Evolutionary conservation across 2,329 filamentous ascomycete species (phyloP), one percentile per base, ranked within the genome.

Genomic region (Alternaria arbusti): DNA sequence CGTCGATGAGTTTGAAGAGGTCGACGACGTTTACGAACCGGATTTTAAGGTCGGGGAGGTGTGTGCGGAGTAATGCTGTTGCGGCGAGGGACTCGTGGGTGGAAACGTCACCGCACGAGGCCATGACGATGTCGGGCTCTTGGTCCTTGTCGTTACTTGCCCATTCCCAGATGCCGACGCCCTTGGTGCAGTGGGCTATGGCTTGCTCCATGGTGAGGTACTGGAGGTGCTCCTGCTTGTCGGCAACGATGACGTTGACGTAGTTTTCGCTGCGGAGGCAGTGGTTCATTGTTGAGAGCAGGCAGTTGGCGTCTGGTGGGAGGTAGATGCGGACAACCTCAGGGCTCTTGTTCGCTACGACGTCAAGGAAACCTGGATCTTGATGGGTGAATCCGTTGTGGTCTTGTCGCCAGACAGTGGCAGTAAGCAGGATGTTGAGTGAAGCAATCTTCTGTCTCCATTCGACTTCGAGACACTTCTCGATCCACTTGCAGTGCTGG

Each of bases 381-480:
- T 94, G 91, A 76, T 94, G 91, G 0, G 90, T 93, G 81, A 94
- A 94, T 36, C 91, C 91, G 72, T 94, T 94, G 83, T 94, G 91
- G 69, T 94, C 91, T 82, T 94, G 91, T 72, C 91, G 84, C 91
- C 91, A 94, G 61, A 94, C 91, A 8, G 92, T 91, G 2, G 90
- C 88, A 1, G 91, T 94, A 57, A 94, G 85, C 13, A 94, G 86
- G 69, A 94, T 93, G 81, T 94, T 94, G 70, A 94, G 87, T 0
- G 91, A 93, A 9, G 91, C 86, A 11, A 94, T 83, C 78, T 90
- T 90, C 70, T 84, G 87, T 55, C 91, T 88, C 91, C 91, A 94
- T 72, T 91, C 88, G 20, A 94, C 89, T 74, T 94, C 91, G n/a
- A 89, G 83, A 68, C 89, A 91, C 82, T 94, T 94, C 78, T 94